Base-by-base conservation (phyloP, 805 yeast genomes). In the Candida sanyiensis region DNA sequence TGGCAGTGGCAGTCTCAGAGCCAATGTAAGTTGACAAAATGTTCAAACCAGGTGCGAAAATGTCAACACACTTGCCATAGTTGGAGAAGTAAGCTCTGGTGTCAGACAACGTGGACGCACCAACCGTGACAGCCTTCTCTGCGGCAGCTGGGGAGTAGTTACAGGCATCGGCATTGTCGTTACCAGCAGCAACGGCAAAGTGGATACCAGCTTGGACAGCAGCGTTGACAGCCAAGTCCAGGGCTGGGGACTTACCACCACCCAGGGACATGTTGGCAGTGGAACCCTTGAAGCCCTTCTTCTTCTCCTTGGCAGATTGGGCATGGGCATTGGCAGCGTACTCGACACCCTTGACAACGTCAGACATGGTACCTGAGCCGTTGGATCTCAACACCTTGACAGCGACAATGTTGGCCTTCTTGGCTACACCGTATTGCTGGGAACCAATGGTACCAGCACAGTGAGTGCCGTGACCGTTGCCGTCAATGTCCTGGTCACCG, bases 111-210 rank as follows among this genome's bases (percentile, higher is more conserved):
- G 94, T 83, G 10, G 95, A 81, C 17, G 98, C 97, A 61, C 97
- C 98, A 36, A 90, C 97, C 33, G 96, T 86, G 54, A 90, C 75
- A 32, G 96, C 86, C 40, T 73, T 73, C 48, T 72, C 80, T 33
- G 94, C 89, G 40, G 88, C 72, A 33, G 97, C 96, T 38, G 97
- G 97, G 5, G 96, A 88, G 39, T 78, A 75, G 61, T 79, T 75
- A 73, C 97, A 90, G 40, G 97, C 96, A 61, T 89, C 95, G 52
- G 80, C 84, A 59, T 84, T 82, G 58, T 84, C 95, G 62, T 90
- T 89, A 66, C 97, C 97, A 22, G 97, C 96, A 36, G 97, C 97
- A 48, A 87, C 96, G 26, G 95, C 94, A 60, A 90, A 83, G 59
- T 86, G 93, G 43, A 90, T 65, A 53, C 96, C 97, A 23, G 89